Evolutionary conservation across 73 alveolate genomes (phyloP), one percentile per base, ranked within the genome.

Genomic region (Durusdinium trenchii): DNA sequence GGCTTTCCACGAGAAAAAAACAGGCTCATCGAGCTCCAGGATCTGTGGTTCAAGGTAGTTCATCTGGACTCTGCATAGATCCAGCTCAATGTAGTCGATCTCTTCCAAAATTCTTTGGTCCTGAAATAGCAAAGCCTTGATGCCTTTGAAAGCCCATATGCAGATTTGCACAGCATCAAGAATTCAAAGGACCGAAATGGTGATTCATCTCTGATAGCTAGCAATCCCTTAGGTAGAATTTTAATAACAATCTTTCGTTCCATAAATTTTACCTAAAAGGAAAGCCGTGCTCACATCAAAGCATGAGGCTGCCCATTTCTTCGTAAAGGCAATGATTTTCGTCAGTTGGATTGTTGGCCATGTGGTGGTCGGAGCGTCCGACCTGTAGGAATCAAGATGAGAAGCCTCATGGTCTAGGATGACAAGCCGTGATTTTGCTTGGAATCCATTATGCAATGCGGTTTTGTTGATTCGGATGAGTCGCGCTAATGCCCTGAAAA

Each of bases 281-380:
- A 84, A 84, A 23, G 94, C 94, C 1, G 94, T 85, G 20, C 81
- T 12, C 26, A 85, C 81, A 2, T 51, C 95, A 6, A 85, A 85
- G 79, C 6, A 23, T 3, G 6, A 35, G 36, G 75, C 64, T 5
- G 48, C 0, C 94, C 95, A n/a, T 52, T 51, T 35, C 1, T 40
- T 23, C 0, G 95, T 18, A 38, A 45, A 47, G 14, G 79, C 75
- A 1, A 84, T 47, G 2, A 42, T 26, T 54, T 45, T 52, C 2
- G 95, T 42, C 81, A 85, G 54, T 16, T 61, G 36, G 46, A 85
- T 79, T 0, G 95, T 79, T 0, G 50, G 48, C 82, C 36, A 23
- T 23, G 6, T 3, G 2, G 81, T 85, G 16, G 95, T 85, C n/a
- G 94, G 75, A 6, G 75, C 48, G 18, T 85, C 95, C 6, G 81